Evolutionary conservation across 2,329 filamentous ascomycete genomes (phyloP), one percentile per base, ranked within the genome.

Genomic region (Microdochium nivale): DNA sequence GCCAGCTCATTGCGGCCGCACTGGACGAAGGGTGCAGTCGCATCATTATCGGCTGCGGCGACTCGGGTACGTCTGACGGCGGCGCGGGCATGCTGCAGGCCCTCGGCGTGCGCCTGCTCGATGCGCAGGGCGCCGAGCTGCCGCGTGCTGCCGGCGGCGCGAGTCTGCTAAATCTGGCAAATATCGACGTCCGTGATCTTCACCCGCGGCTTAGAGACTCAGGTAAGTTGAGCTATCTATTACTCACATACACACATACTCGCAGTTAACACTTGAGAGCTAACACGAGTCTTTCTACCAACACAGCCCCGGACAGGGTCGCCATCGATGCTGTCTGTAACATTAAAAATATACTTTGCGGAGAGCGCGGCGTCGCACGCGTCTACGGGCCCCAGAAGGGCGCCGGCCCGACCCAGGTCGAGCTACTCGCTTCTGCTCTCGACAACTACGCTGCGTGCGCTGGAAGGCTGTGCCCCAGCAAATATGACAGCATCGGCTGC

Each of bases 81-180:
- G 77, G 76, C 14, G 71, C 72, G 0, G 76, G 76, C 14, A 78
- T 79, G 75, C 70, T 77, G 9, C 76, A 79, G 55, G 76, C 76
- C 2, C 67, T 79, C 5, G 76, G 76, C 3, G 75, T 67, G 2
- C 65, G 66, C 2, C 65, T 79, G 16, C 53, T 74, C 13, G 70
- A 74, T 52, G 48, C 49, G 2, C 54, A 69, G 24, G 72, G 70
- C 2, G 48, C 58, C 3, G 58, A 64, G 25, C 59, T 78, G 3
- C 67, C 70, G 2, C 56, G 49, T 3, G 72, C 70, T 11, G 59
- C 54, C 13, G 75, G 75, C 27, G 75, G 75, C 13, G 61, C 65
- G 50, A 66, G 65, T 0, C 62, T 77, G 8, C 50, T 59, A 11
- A 55, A 62, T 0, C 58, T 77, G n/a, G 61, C 63, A 1, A 57